phyloP scores from a whole-genome alignment of 1,284 basidiomycete species.

The Boletus hoseneyae region DNA sequence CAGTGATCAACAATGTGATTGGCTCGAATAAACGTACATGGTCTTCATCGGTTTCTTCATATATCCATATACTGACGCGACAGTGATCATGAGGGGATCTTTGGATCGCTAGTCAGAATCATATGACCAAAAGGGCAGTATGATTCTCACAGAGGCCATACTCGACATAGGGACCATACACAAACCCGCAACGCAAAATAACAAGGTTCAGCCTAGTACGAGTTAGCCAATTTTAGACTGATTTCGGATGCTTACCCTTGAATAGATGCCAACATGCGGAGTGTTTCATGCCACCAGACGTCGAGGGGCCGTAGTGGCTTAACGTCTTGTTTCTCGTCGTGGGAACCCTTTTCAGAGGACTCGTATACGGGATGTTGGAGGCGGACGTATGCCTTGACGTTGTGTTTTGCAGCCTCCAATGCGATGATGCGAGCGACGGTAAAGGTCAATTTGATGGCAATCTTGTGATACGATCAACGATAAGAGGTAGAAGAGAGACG shows the following conservation, averaged over 20 bases:
- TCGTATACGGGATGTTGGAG: constrained; percentile 83
- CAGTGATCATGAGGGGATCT: constrained; percentile 61
- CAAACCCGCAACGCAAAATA: constrained; percentile 66
- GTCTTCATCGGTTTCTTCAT: constrained; percentile 86
- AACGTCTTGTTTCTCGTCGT: constrained; percentile 72
- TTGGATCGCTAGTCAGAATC: constrained; percentile 9
- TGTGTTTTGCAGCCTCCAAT: constrained; percentile 60
- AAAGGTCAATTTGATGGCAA: constrained; percentile 78
- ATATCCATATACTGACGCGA: constrained; percentile 82
- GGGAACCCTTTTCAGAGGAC: constrained; percentile 61
- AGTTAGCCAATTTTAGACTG: constrained; percentile 8
- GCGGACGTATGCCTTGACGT: constrained; percentile 75
- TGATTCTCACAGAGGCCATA: constrained; percentile 56
- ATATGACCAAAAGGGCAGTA: constrained; percentile 8
- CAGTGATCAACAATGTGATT: neutral
- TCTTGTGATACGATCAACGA: constrained; percentile 37
- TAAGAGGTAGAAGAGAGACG: constrained; percentile 2
- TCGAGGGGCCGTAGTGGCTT: constrained; percentile 74
- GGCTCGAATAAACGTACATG: constrained; percentile 46
- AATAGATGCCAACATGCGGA: constrained; percentile 74
- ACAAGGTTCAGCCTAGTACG: constrained; percentile 71
- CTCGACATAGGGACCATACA: constrained; percentile 74
- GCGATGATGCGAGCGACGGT: constrained; percentile 69
- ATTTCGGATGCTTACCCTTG: constrained; percentile 44
- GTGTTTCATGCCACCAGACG: constrained; percentile 88